Evolutionary conservation across 768 basidiomycete species (phyloP).

Genomic region (Tulasnella sp.): DNA sequence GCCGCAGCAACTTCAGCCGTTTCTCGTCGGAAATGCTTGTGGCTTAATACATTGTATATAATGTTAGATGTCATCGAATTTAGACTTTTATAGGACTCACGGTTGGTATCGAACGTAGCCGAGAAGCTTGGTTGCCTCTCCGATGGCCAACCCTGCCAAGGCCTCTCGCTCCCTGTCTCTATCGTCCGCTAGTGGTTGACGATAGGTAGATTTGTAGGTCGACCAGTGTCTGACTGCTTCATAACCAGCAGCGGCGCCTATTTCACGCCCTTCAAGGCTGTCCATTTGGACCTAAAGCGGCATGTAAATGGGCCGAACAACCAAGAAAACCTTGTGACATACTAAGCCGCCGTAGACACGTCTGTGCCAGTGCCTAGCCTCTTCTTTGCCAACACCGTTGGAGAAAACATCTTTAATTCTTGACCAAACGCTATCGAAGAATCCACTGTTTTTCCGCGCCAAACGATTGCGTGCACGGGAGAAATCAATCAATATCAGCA

Average conservation of each 20-base stretch:
- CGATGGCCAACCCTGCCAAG: constrained; percentile 52
- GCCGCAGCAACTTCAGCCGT: constrained; percentile 56
- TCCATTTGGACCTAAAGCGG: constrained; percentile 37
- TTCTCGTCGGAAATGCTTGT: constrained; percentile 36
- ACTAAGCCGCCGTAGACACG: constrained; percentile 46
- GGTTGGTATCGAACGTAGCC: background rate
- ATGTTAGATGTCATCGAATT: background rate
- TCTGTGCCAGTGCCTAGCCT: constrained; percentile 53
- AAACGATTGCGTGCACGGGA: background rate
- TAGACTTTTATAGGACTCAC: background rate
- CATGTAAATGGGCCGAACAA: no score
- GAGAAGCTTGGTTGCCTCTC: constrained; percentile 34
- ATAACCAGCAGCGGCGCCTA: constrained; percentile 67
- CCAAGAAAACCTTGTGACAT: background rate
- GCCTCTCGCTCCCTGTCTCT: constrained; percentile 51
- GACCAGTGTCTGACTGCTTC: constrained; percentile 61
- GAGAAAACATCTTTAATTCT: constrained; percentile 28
- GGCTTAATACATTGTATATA: constrained; percentile 17
- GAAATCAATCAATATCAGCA: background rate
- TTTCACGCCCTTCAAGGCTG: constrained; percentile 42
- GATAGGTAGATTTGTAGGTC: constrained; percentile 40
- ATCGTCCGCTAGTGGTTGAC: constrained; percentile 40
- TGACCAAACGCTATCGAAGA: constrained; percentile 30
- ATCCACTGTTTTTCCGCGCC: background rate
- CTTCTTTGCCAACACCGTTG: constrained; percentile 35